Evolutionary conservation across 2,329 filamentous ascomycete genomes (phyloP), one percentile per base, ranked within the genome.

Genomic region (Atkinsonella hypoxylon): DNA sequence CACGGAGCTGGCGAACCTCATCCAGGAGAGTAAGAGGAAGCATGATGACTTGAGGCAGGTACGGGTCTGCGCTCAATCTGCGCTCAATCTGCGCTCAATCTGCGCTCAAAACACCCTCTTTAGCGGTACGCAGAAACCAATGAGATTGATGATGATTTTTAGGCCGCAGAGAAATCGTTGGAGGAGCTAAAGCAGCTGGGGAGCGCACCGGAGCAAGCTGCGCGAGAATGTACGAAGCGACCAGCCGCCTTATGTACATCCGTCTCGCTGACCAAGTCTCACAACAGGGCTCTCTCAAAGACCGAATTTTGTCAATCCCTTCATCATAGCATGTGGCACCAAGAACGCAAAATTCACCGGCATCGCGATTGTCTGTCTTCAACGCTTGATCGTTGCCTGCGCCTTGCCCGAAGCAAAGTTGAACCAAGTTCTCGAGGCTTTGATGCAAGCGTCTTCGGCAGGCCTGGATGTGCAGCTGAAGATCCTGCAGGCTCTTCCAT

Each of bases 21-120:
- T 95, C 61, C 88, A 94, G 68, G 93, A 98, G 73, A 93, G 90
- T 65, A 97, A 95, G 70, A 81, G 91, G 62, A 97, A 95, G 70
- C 85, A 96, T 67, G 81, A 85, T 59, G 93, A 97, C 61, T 76
- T 98, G 49, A 82, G 87, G 72, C 87, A 86, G 77, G 86, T 85
- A 48, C 34, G 48, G 22, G 7, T 30, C 42, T 41, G 10, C 12
- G n/a, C n/a, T n/a, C n/a, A n/a, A n/a, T n/a, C n/a, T n/a, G n/a
- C n/a, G n/a, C n/a, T n/a, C n/a, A n/a, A n/a, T n/a, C n/a, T n/a
- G n/a, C n/a, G n/a, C n/a, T n/a, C n/a, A n/a, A n/a, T n/a, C n/a
- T n/a, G n/a, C n/a, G n/a, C n/a, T 32, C 40, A 30, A 9, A 26
- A 13, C n/a, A 20, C 4, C 9, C 20, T 15, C n/a, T 11, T 9